Evolutionary conservation across 768 basidiomycete genomes (phyloP), one percentile per base, ranked within the genome.

Genomic region (Myochromella boudieri): DNA sequence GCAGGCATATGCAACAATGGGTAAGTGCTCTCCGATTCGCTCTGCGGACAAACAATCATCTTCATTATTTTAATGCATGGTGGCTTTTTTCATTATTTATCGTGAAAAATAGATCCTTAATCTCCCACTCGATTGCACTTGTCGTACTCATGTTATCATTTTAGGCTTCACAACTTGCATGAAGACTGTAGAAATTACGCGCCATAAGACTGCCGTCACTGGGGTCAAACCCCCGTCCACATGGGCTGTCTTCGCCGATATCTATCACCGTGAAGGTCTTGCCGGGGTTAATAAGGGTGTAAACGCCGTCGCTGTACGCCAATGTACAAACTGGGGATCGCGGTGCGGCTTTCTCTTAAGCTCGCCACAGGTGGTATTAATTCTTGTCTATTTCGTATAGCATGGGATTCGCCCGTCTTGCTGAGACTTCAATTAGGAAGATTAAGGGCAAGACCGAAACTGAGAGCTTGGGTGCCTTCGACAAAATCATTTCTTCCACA

Each of bases 1-100:
- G 32, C 97, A 99, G 70, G 95, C 97, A 22, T 99, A 99, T 63
- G 95, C 94, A 51, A 98, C 97, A n/a, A 98, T 99, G 95, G 97
- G 97, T 95, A 61, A 64, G 87, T 77, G 22, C 53, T 49, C 25
- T 29, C 36, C 57, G 49, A 50, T 48, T 47, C 12, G 33, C n/a
- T 17, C 14, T 29, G 28, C 14, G 28, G 8, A 8, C 28, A 14
- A 8, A 29, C 28, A n/a, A n/a, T n/a, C n/a, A n/a, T n/a, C n/a
- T n/a, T n/a, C n/a, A n/a, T n/a, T n/a, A n/a, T n/a, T n/a, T n/a
- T n/a, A n/a, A n/a, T n/a, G n/a, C n/a, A n/a, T n/a, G n/a, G n/a
- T n/a, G n/a, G n/a, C n/a, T n/a, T n/a, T n/a, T n/a, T n/a, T n/a
- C n/a, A n/a, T n/a, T n/a, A n/a, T n/a, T n/a, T n/a, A n/a, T n/a